A percentile compares a stretch with the other conserved stretches of the same genome.
These are phyloP conservation scores for Senecio squalidus DNA, from an alignment of 140 eudicot genomes.

Conservation along the genomic window DNA sequence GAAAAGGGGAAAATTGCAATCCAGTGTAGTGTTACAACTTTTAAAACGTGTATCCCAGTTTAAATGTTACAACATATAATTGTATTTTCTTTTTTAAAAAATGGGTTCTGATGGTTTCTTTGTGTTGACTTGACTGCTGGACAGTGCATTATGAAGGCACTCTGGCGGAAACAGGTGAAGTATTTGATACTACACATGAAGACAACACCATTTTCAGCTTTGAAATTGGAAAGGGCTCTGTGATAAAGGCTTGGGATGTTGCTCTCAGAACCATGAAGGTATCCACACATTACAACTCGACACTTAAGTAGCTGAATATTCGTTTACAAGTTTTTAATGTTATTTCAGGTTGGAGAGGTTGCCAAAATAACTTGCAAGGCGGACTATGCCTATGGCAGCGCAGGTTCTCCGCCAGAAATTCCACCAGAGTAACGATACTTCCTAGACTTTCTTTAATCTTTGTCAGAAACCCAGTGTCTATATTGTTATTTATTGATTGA, in stretches of 20 bases:
- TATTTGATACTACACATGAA: slow-evolving; percentile 93
- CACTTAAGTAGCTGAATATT: not conserved
- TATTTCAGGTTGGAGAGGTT: slow-evolving; percentile 83
- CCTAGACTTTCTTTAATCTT: not conserved
- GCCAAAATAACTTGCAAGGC: slow-evolving; percentile 90
- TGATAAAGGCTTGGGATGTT: slow-evolving; percentile 97
- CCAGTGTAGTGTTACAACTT: not conserved
- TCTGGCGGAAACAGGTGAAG: slow-evolving; percentile 88
- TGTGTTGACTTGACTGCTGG: slow-evolving; percentile 9
- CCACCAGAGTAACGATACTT: slow-evolving; percentile 77
- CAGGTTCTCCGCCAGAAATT: slow-evolving; percentile 94
- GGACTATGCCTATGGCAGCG: slow-evolving; percentile 90
- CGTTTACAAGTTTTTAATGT: not conserved
- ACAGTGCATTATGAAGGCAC: slow-evolving; percentile 96
- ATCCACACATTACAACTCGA: not conserved
- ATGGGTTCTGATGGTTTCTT: slow-evolving; percentile 8
- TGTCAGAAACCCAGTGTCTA: not conserved
- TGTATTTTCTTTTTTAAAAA: not conserved
- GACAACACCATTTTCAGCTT: slow-evolving; percentile 84
- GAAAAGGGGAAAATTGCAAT: not conserved
- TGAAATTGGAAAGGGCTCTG: slow-evolving; percentile 79
- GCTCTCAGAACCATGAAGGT: slow-evolving; percentile 97
- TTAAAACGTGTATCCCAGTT: too few species aligned
- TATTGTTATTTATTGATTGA: not conserved
- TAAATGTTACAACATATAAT: not conserved